Conservation (phyloP, 345 rosid genomes). For the Aquilaria yunnanensis region DNA sequence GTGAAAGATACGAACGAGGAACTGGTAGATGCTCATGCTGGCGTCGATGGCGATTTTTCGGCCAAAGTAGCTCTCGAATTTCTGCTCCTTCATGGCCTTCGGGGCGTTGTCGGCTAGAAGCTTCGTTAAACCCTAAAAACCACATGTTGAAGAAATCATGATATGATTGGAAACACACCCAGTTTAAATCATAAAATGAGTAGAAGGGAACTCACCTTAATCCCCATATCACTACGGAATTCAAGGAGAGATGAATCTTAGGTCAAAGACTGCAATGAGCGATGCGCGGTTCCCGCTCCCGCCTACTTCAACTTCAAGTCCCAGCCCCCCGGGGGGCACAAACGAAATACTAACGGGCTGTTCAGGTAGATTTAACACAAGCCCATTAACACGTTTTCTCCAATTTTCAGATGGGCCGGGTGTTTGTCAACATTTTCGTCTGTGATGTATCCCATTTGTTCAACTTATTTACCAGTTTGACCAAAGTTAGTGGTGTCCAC, state of each 20-base stretch:
- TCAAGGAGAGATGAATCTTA: not conserved
- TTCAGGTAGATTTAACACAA: too few species aligned
- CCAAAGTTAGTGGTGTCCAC: too few species aligned
- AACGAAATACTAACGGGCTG: too few species aligned
- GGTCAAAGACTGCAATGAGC: not conserved
- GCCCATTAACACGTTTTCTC: too few species aligned
- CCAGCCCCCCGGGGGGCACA: too few species aligned
- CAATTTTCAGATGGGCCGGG: too few species aligned
- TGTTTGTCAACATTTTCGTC: too few species aligned
- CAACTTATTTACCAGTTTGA: too few species aligned
- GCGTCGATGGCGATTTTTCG: constrained; percentile 94
- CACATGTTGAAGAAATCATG: not conserved
- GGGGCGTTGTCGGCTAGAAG: constrained; percentile 95
- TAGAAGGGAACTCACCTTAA: constrained; percentile 13
- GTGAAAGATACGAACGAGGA: constrained; percentile 47
- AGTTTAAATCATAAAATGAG: not conserved
- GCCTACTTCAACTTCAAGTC: constrained; percentile 2
- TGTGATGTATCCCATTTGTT: too few species aligned
- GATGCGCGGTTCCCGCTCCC: not conserved
- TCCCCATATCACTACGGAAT: constrained; percentile 16
- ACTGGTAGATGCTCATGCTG: constrained; percentile 99
- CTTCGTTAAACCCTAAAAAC: constrained; percentile 86
- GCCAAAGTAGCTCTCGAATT: constrained; percentile 87
- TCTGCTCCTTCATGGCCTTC: constrained; percentile 83
- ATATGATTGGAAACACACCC: constrained; percentile 5